phyloP scores from a whole-genome alignment of 768 basidiomycete genomes.

The Rhizopogon vinicolor region DNA sequence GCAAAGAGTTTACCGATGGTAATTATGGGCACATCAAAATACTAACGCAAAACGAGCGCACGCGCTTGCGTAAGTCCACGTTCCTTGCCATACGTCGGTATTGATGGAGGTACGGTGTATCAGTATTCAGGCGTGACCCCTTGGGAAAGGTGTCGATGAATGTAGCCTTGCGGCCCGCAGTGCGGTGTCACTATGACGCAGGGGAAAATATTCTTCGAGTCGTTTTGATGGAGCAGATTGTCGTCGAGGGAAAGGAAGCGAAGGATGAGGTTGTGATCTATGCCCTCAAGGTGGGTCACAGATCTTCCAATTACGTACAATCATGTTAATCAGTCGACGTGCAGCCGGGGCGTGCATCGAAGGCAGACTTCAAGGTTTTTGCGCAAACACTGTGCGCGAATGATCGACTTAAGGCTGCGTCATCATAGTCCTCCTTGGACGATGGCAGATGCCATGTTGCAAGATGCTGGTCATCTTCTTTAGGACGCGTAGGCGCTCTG shows the following conservation, averaged over 20 bases:
- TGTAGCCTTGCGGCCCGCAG: slow-evolving; percentile 46
- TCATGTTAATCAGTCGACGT: background rate
- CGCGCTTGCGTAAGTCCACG: slow-evolving; percentile 27
- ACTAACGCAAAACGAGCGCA: slow-evolving; percentile 34
- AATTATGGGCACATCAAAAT: slow-evolving; percentile 61
- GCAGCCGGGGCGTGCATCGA: slow-evolving; percentile 37
- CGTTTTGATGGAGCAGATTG: slow-evolving; percentile 44
- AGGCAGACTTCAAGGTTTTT: slow-evolving; percentile 52
- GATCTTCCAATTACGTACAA: background rate
- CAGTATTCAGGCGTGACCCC: slow-evolving; percentile 70
- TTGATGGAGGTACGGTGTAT: slow-evolving; percentile 15
- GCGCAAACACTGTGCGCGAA: slow-evolving; percentile 39
- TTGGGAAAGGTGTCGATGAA: slow-evolving; percentile 70
- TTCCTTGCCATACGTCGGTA: slow-evolving; percentile 11
- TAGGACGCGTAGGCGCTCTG: background rate
- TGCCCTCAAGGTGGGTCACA: slow-evolving; percentile 51
- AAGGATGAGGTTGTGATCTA: slow-evolving; percentile 51
- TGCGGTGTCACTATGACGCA: slow-evolving; percentile 55
- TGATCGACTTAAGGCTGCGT: slow-evolving; percentile 21
- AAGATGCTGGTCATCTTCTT: background rate
- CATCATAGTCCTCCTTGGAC: background rate
- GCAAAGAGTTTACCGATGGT: slow-evolving; percentile 51
- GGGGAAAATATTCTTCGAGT: slow-evolving; percentile 53
- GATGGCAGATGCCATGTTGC: background rate
- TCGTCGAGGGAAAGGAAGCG: slow-evolving; percentile 16